These are phyloP conservation scores for Davidsoniella virescens DNA, from an alignment of 2,329 filamentous ascomycete species.

Conservation along the genomic window DNA sequence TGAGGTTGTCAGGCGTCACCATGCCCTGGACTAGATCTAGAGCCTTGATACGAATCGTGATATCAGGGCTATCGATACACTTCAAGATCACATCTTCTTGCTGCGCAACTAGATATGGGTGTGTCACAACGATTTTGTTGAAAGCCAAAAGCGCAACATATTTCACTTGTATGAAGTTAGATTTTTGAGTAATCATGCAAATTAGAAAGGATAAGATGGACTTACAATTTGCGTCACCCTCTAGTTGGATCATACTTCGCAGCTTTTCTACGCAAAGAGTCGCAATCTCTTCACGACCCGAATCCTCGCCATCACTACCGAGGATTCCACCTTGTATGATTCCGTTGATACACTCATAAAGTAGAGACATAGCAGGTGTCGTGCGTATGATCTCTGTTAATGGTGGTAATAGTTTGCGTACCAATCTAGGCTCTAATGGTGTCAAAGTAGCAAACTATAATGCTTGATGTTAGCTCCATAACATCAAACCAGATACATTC, in stretches of 20 bases:
- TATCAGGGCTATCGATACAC: slow-evolving; percentile 89
- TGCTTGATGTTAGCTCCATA: too few relatives aligned
- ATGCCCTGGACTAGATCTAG: slow-evolving; percentile 85
- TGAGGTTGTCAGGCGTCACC: slow-evolving; percentile 75
- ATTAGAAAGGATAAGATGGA: slow-evolving; percentile 14
- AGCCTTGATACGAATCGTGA: slow-evolving; percentile 86
- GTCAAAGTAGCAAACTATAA: slow-evolving; percentile 80
- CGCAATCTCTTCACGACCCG: slow-evolving; percentile 81
- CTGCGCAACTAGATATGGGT: slow-evolving; percentile 73
- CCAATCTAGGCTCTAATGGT: slow-evolving; percentile 76
- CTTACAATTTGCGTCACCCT: slow-evolving; percentile 85
- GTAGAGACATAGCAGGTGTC: slow-evolving; percentile 89
- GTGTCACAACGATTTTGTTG: slow-evolving; percentile 81
- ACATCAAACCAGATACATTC: neutral
- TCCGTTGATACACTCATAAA: slow-evolving; percentile 97
- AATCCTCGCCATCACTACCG: slow-evolving; percentile 60
- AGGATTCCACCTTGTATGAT: slow-evolving; percentile 95
- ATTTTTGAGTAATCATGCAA: too few relatives aligned
- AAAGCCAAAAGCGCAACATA: slow-evolving; percentile 92
- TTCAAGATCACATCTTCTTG: slow-evolving; percentile 95
- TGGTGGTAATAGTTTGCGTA: slow-evolving; percentile 80
- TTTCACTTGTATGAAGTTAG: slow-evolving; percentile 48
- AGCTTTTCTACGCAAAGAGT: slow-evolving; percentile 84
- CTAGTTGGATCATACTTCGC: slow-evolving; percentile 81
- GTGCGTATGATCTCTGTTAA: slow-evolving; percentile 86